Percentiles rank a stretch among this genome's conserved stretches.
Conservation (phyloP, 345 rosid genomes). For the Carallia brachiata region DNA sequence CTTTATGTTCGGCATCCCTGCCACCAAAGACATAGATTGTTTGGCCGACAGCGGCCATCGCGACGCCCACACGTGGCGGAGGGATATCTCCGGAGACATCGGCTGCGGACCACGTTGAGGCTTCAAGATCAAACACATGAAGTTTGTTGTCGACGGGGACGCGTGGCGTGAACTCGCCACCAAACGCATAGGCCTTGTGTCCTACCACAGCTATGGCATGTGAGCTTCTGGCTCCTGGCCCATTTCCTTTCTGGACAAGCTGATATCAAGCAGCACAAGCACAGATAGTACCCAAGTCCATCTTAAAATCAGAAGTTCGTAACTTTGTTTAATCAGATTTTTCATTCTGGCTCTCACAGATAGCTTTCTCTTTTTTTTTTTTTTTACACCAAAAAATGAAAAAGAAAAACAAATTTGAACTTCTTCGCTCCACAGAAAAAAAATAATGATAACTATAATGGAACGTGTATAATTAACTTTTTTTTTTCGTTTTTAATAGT, state of each 20-base stretch:
- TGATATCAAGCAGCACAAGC: slow-evolving; percentile 18
- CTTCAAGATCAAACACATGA: slow-evolving; percentile 59
- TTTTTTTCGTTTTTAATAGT: no score
- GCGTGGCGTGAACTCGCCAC: slow-evolving; percentile 79
- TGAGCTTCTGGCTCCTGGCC: slow-evolving; percentile 95
- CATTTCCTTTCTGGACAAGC: slow-evolving; percentile 70
- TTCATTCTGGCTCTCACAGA: no score
- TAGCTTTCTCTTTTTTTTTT: no score
- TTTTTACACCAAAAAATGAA: no score
- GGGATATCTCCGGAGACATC: slow-evolving; percentile 62
- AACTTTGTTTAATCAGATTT: no score
- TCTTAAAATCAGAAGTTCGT: no score
- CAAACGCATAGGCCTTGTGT: slow-evolving; percentile 62
- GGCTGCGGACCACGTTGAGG: slow-evolving; percentile 58
- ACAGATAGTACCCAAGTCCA: no score
- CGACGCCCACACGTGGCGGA: slow-evolving; percentile 89
- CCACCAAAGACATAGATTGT: slow-evolving; percentile 82
- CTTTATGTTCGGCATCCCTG: slow-evolving; percentile 58
- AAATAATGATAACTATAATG: no score
- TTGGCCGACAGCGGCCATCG: slow-evolving; percentile 60
- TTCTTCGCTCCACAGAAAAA: no score
- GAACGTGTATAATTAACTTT: no score
- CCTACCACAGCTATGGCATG: slow-evolving; percentile 77
- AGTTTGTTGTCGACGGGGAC: slow-evolving; percentile 85
- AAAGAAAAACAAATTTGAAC: no score